Conservation (phyloP, 495 filamentous ascomycete species). For the Podospora pseudocomata region DNA sequence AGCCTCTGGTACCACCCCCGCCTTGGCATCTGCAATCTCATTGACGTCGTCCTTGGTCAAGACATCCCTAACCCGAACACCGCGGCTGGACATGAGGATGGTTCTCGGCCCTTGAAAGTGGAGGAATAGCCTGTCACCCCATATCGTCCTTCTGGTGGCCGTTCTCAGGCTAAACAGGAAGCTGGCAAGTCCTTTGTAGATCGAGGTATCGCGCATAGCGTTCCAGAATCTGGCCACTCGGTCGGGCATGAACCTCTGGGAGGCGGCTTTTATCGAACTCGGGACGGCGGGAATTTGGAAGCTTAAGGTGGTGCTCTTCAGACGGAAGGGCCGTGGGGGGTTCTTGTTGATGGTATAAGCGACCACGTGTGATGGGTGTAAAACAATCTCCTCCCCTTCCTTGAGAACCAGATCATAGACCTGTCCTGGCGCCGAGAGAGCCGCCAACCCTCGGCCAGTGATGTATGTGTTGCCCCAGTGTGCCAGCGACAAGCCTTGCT, state of each 20-base stretch:
- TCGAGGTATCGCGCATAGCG: slow-evolving; percentile 61
- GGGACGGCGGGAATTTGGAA: slow-evolving; percentile 73
- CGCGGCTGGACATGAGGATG: slow-evolving; percentile 80
- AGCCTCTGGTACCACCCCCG: slow-evolving; percentile 51
- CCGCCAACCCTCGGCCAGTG: slow-evolving; percentile 82
- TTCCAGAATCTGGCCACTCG: slow-evolving; percentile 63
- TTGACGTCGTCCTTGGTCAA: slow-evolving; percentile 72
- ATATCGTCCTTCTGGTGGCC: slow-evolving; percentile 74
- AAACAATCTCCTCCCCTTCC: slow-evolving; percentile 79
- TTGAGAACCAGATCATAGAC: slow-evolving; percentile 77
- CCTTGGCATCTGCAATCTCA: slow-evolving; percentile 74
- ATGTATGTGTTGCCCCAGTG: slow-evolving; percentile 89
- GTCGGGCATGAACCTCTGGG: slow-evolving; percentile 34
- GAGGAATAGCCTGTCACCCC: slow-evolving; percentile 89
- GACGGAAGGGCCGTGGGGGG: slow-evolving; percentile 75
- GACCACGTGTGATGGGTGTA: slow-evolving; percentile 81
- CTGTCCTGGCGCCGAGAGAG: slow-evolving; percentile 78
- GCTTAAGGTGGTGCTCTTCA: slow-evolving; percentile 69
- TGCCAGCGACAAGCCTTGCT: slow-evolving; percentile 68
- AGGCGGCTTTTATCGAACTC: slow-evolving; percentile 49
- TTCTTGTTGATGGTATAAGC: slow-evolving; percentile 76
- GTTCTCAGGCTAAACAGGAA: slow-evolving; percentile 65
- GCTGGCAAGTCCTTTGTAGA: slow-evolving; percentile 63
- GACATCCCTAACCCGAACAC: slow-evolving; percentile 68
- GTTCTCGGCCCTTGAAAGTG: slow-evolving; percentile 83